Percentiles rank a stretch among this genome's conserved stretches.
Evolutionary conservation across 1,284 basidiomycete species (phyloP).

Genomic region (Pyrrhoderma lamaoense): DNA sequence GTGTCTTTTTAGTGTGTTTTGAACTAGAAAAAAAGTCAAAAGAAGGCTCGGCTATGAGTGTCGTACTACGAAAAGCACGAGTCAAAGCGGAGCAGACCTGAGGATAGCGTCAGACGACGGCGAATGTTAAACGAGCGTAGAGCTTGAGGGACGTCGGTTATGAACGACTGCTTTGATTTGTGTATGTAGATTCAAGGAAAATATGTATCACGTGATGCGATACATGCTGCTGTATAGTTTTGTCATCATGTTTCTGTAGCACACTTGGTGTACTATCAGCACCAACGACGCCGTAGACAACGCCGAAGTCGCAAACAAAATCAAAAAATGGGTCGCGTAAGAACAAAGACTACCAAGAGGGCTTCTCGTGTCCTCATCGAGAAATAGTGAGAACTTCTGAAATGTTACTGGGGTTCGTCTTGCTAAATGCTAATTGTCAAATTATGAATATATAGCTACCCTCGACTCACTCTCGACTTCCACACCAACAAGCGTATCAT

Average conservation of each 20-base stretch:
- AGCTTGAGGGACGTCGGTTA: background rate
- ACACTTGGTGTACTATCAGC: background rate
- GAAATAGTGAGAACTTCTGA: conserved; percentile 75
- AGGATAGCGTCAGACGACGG: conserved; percentile 16
- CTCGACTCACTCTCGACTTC: conserved; percentile 93
- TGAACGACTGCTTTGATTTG: conserved; percentile 23
- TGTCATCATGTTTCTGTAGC: background rate
- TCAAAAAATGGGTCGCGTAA: conserved; percentile 79
- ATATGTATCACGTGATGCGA: conserved; percentile 9
- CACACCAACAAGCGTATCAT: conserved; percentile 99
- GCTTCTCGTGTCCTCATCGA: conserved; percentile 98
- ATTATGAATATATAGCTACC: conserved; percentile 54
- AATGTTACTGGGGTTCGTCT: no score
- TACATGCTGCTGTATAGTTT: conserved; percentile 18
- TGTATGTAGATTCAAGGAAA: conserved; percentile 17
- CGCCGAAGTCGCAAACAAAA: conserved; percentile 3
- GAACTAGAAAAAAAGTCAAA: conserved; percentile 22
- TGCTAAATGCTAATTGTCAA: conserved; percentile 21
- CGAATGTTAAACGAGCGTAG: conserved; percentile 10
- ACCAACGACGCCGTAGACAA: conserved; percentile 2
- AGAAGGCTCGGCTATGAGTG: conserved; percentile 65
- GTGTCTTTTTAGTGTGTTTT: no score
- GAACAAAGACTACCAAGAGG: conserved; percentile 99
- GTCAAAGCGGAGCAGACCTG: conserved; percentile 48
- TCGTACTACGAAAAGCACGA: conserved; percentile 73